Evolutionary conservation across 257 asterid genomes (phyloP).

Genomic region (Solanum etuberosum): DNA sequence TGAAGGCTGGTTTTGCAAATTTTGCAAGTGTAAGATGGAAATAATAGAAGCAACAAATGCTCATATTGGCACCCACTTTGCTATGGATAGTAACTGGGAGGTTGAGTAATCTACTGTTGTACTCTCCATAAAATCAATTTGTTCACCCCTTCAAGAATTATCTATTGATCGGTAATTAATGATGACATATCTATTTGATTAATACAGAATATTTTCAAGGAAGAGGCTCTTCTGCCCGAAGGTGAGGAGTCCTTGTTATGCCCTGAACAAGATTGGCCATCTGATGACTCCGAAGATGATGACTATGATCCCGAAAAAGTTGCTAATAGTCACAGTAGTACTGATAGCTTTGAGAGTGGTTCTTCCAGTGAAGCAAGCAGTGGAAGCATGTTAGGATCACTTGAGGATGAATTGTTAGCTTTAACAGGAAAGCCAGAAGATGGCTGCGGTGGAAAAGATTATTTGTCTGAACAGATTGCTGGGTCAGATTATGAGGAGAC

Average conservation of each 20-base stretch:
- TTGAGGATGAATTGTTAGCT: conserved; percentile 50
- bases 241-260: conserved; percentile 39
- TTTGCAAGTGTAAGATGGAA: conserved; percentile 81
- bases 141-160: background rate
- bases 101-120: conserved; percentile 19
- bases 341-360: conserved; percentile 35
- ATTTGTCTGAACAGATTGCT: conserved; percentile 18
- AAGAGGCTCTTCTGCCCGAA: conserved; percentile 77
- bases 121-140: background rate
- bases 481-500: conserved; percentile 54
- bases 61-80: conserved; percentile 87
- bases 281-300: conserved; percentile 91
- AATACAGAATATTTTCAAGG: conserved; percentile 77
- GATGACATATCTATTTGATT: conserved; percentile 5
- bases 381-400: conserved; percentile 63
- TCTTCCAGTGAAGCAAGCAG: conserved; percentile 35
- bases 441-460: conserved; percentile 14
- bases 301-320: conserved; percentile 79
- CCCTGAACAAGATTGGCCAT: conserved; percentile 83
- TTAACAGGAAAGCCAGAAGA: conserved; percentile 27
- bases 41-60: conserved; percentile 91
- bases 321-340: conserved; percentile 29
- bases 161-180: background rate
- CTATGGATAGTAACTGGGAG: conserved; percentile 78
- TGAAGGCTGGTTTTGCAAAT: conserved; percentile 97